Evolutionary conservation across 176 grass and related monocot species (phyloP).

Genomic region (Phyllostachys edulis): DNA sequence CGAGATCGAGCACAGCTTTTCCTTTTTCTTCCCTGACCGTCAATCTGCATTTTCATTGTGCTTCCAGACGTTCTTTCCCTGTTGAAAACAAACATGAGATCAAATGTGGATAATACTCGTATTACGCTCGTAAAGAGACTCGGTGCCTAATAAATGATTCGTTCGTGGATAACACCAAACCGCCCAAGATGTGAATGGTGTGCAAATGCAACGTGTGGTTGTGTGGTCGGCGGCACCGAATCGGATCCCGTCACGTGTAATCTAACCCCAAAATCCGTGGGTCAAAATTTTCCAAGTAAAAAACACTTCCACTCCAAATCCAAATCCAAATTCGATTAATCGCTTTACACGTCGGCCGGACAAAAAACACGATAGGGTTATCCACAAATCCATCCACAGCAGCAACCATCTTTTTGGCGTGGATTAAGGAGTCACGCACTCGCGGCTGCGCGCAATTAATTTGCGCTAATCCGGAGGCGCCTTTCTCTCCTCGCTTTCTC

Average conservation of each 20-base stretch:
- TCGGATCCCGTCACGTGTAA: slow-evolving; percentile 31
- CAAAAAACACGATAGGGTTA: background rate
- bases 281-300: background rate
- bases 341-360: slow-evolving; percentile 32
- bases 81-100: too few species aligned
- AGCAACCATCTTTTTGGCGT: background rate
- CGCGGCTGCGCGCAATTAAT: slow-evolving; percentile 12
- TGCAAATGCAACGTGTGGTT: background rate
- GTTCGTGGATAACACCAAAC: background rate
- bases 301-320: background rate
- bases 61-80: background rate
- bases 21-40: background rate
- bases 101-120: too few species aligned
- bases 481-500: background rate
- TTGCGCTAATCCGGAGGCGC: slow-evolving; percentile 1
- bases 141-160: background rate
- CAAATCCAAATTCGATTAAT: background rate
- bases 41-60: background rate
- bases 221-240: slow-evolving; percentile 17
- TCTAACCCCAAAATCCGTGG: background rate
- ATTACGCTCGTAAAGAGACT: too few species aligned
- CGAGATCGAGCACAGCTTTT: background rate
- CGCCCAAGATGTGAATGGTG: background rate
- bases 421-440: background rate
- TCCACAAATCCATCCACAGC: slow-evolving; percentile 43